Conservation (phyloP, 805 yeast genomes). For the Candida caryicola region DNA sequence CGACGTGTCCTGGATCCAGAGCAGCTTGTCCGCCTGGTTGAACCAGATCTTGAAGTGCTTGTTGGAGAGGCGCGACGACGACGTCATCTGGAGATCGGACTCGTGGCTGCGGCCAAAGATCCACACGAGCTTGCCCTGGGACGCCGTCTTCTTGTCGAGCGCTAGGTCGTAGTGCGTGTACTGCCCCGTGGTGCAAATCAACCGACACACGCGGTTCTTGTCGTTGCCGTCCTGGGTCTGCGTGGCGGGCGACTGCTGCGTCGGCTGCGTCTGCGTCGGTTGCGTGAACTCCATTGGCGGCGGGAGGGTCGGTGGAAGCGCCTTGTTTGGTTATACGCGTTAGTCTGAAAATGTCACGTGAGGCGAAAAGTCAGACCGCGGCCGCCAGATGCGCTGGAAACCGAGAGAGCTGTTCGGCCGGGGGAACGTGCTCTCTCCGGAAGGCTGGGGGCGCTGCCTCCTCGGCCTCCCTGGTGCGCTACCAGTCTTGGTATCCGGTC, state of each 20-base stretch:
- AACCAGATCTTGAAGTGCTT: slow-evolving; percentile 72
- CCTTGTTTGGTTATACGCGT: too few relatives aligned
- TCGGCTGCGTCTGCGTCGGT: slow-evolving; percentile 22
- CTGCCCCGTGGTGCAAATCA: slow-evolving; percentile 61
- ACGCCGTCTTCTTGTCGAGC: slow-evolving; percentile 22
- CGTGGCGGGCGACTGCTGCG: slow-evolving; percentile 34
- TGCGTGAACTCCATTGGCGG: slow-evolving; percentile 21
- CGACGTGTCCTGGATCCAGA: slow-evolving; percentile 70
- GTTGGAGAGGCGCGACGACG: slow-evolving; percentile 65
- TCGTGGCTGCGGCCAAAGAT: slow-evolving; percentile 68
- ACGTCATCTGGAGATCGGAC: slow-evolving; percentile 62
- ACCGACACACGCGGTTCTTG: slow-evolving; percentile 45
- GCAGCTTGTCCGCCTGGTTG: slow-evolving; percentile 50
- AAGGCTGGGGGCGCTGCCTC: too few relatives aligned
- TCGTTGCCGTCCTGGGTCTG: slow-evolving; percentile 25
- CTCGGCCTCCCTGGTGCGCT: too few relatives aligned
- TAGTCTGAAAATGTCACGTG: too few relatives aligned
- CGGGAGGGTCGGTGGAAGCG: not conserved
- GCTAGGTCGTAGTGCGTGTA: slow-evolving; percentile 46
- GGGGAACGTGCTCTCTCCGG: too few relatives aligned
- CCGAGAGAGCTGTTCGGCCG: too few relatives aligned
- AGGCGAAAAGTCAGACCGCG: too few relatives aligned
- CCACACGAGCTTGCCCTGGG: slow-evolving; percentile 48
- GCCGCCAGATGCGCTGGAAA: too few relatives aligned
- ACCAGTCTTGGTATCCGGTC: too few relatives aligned